Evolutionary conservation across 2,329 filamentous ascomycete species (phyloP), one percentile per base, ranked within the genome.

Genomic region (Aspergillus transmontanensis): DNA sequence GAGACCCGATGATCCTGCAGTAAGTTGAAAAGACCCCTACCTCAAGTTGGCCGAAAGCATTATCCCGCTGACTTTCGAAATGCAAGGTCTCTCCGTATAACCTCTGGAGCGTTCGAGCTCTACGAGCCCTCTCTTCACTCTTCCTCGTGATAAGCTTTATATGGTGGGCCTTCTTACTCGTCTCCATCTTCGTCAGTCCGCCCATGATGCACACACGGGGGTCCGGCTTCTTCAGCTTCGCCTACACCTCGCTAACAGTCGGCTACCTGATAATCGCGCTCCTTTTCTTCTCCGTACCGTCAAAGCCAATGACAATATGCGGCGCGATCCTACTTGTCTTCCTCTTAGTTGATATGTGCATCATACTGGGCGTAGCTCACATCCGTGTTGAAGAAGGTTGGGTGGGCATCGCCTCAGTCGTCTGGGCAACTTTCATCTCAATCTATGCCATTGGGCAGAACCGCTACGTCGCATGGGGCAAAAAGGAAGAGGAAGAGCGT

Each of bases 151-250:
- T 94, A 70, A 91, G 89, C 61, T 93, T 96, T 72, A 72, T 93
- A n/a, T 98, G 94, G 94, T 98, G 95, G 94, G 85, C 92, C 11
- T 78, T 97, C 59, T 83, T 97, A 39, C 84, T 99, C n/a, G 88
- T 97, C 19, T 93, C 92, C 60, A 88, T 90, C 68, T 99, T 99
- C 79, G 89, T 96, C 69, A 97, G 92, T 59, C 93, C 93, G 16
- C 94, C 94, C 0, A 89, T 90, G 54, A 89, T 98, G 75, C 88
- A 95, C 75, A 91, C 89, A 11, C 88, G 93, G 58, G 95, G 95
- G 6, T 95, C 93, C n/a, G 92, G 92, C 45, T 99, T 97, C 85
- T 93, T 93, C 76, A 87, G 92, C 62, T 96, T 97, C 74, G 87
- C 89, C 66, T 98, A 91, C 78, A 89, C 92, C 6, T 93, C 89